Evolutionary conservation across 352 stramenopile species (phyloP).

Genomic region (Phytophthora aleatoria): DNA sequence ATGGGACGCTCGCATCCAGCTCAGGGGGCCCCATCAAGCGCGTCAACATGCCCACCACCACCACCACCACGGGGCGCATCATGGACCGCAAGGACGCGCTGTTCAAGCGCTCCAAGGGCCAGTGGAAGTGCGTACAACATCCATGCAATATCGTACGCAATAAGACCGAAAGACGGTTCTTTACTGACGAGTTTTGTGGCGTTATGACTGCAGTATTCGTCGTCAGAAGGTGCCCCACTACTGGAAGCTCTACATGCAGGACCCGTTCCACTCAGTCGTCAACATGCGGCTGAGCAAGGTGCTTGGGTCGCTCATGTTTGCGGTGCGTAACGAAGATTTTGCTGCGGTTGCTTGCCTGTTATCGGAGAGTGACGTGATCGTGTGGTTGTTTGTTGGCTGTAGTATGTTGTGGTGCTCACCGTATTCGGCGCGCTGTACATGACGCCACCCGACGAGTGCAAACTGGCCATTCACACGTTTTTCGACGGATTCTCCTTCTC

Average conservation of each 20-base stretch:
- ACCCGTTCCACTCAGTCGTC: conserved; percentile 84
- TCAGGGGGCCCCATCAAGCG: conserved; percentile 29
- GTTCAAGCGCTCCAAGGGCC: conserved; percentile 72
- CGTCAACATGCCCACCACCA: conserved; percentile 35
- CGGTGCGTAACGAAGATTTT: conserved; percentile 11
- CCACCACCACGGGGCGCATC: conserved; percentile 55
- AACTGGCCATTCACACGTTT: conserved; percentile 67
- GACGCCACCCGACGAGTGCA: conserved; percentile 66
- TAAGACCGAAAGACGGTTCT: neutral
- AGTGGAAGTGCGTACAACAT: conserved; percentile 66
- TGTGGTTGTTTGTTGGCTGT: conserved; percentile 10
- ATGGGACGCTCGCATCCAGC: conserved; percentile 20
- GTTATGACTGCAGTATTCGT: conserved; percentile 56
- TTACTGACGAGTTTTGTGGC: conserved; percentile 9
- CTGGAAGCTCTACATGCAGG: conserved; percentile 85
- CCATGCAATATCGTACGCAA: neutral
- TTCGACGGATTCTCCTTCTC: conserved; percentile 85
- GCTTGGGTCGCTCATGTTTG: conserved; percentile 38
- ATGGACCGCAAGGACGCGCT: conserved; percentile 74
- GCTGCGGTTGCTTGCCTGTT: neutral
- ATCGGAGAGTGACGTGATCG: conserved; percentile 9
- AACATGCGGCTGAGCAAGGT: conserved; percentile 87
- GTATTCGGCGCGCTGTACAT: conserved; percentile 82
- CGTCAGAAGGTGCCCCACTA: conserved; percentile 79
- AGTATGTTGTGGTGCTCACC: conserved; percentile 75